Conservation (phyloP, 1,139 yeast species). For the Kurtzmaniella quercitrusa region DNA sequence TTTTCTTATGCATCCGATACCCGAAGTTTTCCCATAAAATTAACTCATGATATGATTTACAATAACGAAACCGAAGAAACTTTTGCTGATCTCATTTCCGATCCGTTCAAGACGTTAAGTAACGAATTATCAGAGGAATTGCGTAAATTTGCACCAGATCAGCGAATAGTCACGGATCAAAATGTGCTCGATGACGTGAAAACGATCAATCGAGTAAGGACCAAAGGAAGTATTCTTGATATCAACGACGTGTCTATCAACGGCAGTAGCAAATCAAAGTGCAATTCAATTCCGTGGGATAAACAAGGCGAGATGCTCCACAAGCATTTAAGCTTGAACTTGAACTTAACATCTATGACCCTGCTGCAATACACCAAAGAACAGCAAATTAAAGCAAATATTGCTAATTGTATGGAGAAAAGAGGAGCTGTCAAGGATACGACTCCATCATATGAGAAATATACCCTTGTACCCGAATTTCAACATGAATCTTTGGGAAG, state of each 20-base stretch:
- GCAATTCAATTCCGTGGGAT: slow-evolving; percentile 4
- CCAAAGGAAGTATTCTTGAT: slow-evolving; percentile 2
- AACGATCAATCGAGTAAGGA: slow-evolving; percentile 1
- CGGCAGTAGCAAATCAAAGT: neutral
- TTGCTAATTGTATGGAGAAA: neutral
- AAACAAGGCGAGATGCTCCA: neutral
- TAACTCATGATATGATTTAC: slow-evolving; percentile 38
- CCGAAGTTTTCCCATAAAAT: slow-evolving; percentile 37
- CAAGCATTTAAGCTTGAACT: neutral
- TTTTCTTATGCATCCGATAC: slow-evolving; percentile 29
- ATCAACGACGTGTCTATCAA: neutral
- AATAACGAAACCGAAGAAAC: slow-evolving; percentile 21
- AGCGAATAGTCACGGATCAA: slow-evolving; percentile 25
- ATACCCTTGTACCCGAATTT: slow-evolving; percentile 4
- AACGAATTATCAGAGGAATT: slow-evolving; percentile 17
- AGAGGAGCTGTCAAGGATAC: neutral
- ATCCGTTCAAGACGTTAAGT: slow-evolving; percentile 19
- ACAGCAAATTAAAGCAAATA: neutral
- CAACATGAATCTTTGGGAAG: slow-evolving; percentile 4
- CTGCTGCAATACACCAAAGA: neutral
- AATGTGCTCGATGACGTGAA: slow-evolving; percentile 28
- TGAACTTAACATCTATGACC: neutral
- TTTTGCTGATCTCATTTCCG: slow-evolving; percentile 19
- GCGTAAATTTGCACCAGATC: slow-evolving; percentile 17
- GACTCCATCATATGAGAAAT: slow-evolving; percentile 6